These are phyloP conservation scores for Coemansia sp. DNA, from an alignment of 192 early-diverging fungal genomes.

Conservation along the genomic window DNA sequence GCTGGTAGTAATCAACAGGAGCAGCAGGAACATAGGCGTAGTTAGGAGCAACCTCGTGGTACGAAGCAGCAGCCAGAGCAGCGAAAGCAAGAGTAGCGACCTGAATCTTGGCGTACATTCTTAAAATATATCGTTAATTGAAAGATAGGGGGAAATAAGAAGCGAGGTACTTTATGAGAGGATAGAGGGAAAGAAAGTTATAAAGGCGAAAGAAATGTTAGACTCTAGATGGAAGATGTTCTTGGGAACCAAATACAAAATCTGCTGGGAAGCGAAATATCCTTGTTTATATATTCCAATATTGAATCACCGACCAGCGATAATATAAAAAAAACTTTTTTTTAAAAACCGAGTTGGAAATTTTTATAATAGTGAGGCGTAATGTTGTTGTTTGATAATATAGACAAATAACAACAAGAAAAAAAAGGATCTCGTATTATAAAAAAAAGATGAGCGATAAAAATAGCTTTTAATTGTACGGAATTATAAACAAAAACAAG, in stretches of 20 bases:
- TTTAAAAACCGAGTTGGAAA: not conserved
- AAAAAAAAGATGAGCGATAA: conserved; percentile 2
- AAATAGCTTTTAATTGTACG: conserved; percentile 2
- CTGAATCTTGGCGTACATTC: conserved; percentile 54
- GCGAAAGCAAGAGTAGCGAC: conserved; percentile 51
- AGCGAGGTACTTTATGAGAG: no score
- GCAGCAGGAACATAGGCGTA: conserved; percentile 16
- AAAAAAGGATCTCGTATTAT: conserved; percentile 2
- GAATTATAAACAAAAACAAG: conserved; percentile 9
- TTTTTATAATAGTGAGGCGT: conserved; percentile 4
- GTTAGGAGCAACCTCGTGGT: conserved; percentile 39
- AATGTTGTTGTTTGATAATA: conserved; percentile 20
- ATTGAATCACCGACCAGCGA: conserved; percentile 13
- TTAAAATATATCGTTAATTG: not conserved
- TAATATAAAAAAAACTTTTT: not conserved
- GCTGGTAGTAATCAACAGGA: conserved; percentile 16
- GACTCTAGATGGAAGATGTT: not conserved
- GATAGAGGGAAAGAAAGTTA: not conserved
- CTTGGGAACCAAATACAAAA: no score
- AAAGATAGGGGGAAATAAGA: not conserved
- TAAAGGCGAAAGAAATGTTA: not conserved
- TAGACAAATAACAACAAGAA: conserved; percentile 17
- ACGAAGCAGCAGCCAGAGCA: conserved; percentile 40
- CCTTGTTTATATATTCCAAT: not conserved
- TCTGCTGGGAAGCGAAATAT: not conserved